phyloP scores from a whole-genome alignment of 768 basidiomycete genomes.

The Trametes punicea region DNA sequence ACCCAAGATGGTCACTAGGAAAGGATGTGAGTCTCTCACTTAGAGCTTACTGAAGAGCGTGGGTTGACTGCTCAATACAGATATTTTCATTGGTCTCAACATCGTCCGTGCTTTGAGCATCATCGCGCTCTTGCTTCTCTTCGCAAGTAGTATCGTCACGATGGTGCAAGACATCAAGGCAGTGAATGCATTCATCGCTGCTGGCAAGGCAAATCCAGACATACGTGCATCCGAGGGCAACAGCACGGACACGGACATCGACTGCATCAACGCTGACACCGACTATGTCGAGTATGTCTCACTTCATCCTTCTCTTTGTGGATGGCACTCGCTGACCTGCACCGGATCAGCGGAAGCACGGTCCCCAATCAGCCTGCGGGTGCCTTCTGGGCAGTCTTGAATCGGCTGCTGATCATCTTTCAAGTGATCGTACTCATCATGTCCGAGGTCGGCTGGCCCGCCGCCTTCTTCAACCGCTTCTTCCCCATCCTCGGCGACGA shows the following conservation, averaged over 20 bases:
- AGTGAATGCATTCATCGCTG: conserved; percentile 61
- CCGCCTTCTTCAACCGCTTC: conserved; percentile 73
- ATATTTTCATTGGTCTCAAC: conserved; percentile 77
- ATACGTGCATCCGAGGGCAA: conserved; percentile 11
- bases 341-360: conserved; percentile 54
- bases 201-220: conserved; percentile 23
- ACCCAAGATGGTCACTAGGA: conserved; percentile 14
- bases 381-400: conserved; percentile 87
- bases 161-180: conserved; percentile 73
- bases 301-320: neutral
- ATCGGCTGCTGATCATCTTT: conserved; percentile 82
- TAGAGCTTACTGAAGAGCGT: neutral
- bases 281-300: conserved; percentile 73
- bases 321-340: neutral
- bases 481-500: conserved; percentile 83
- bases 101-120: conserved; percentile 62
- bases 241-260: conserved; percentile 17
- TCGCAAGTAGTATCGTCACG: conserved; percentile 56
- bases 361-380: conserved; percentile 92
- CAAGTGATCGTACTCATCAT: conserved; percentile 77
- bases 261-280: conserved; percentile 45
- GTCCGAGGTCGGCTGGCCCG: conserved; percentile 81
- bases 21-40: conserved; percentile 12
- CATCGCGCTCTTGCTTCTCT: conserved; percentile 22
- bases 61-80: conserved; percentile 23